phyloP scores from a whole-genome alignment of 1,284 basidiomycete species.

The Heliocybe sulcata region DNA sequence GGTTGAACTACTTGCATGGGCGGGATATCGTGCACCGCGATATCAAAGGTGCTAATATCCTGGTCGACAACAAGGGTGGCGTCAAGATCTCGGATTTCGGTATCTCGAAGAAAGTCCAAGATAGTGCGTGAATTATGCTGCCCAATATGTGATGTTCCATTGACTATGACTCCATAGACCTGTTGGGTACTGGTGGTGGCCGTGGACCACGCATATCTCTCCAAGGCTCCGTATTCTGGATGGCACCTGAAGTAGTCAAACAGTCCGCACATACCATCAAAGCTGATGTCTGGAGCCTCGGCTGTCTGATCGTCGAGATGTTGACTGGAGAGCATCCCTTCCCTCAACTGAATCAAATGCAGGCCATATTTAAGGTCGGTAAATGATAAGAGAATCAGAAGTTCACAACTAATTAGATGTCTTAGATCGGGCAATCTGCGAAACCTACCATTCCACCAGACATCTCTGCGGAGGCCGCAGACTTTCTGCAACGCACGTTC shows the following conservation, averaged over 20 bases:
- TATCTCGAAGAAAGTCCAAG: slow-evolving; percentile 97
- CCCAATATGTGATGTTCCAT: background rate
- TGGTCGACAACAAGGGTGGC: slow-evolving; percentile 97
- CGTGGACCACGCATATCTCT: slow-evolving; percentile 84
- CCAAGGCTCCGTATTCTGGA: slow-evolving; percentile 98
- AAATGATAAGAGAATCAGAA: no score
- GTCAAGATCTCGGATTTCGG: slow-evolving; percentile 99
- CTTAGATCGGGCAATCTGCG: slow-evolving; percentile 74
- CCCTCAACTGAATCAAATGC: slow-evolving; percentile 98
- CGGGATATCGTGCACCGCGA: slow-evolving; percentile 97
- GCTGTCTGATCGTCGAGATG: slow-evolving; percentile 98
- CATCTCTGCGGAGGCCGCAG: slow-evolving; percentile 79
- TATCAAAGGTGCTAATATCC: slow-evolving; percentile 97
- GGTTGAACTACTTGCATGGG: slow-evolving; percentile 90
- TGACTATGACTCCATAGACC: slow-evolving; percentile 36
- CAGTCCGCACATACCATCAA: slow-evolving; percentile 92
- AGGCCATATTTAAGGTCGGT: slow-evolving; percentile 88
- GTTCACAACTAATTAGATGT: no score
- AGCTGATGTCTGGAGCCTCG: slow-evolving; percentile 98
- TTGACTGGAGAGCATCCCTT: slow-evolving; percentile 96
- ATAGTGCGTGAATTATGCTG: slow-evolving; percentile 53
- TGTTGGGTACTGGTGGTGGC: slow-evolving; percentile 68
- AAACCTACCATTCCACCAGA: slow-evolving; percentile 84
- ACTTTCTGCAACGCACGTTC: slow-evolving; percentile 82
- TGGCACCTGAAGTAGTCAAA: slow-evolving; percentile 98